phyloP scores from a whole-genome alignment of 371 early-diverging fungal genomes.

The Conidiobolus incongruus region DNA sequence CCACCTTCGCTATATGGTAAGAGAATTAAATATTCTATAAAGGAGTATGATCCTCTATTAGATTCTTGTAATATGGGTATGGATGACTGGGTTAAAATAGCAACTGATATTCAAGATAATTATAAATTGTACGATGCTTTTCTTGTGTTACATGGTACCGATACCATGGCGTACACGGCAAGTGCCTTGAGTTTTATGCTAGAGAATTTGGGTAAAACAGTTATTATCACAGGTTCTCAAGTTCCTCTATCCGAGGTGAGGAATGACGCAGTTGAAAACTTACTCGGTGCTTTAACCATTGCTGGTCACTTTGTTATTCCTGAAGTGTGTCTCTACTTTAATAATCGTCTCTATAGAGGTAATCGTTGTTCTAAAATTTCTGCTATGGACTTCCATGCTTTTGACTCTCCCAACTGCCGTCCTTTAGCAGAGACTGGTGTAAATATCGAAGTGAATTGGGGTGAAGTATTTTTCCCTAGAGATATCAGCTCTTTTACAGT shows the following conservation, averaged over 20 bases:
- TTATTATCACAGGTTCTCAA: slow-evolving; percentile 93
- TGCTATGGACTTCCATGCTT: slow-evolving; percentile 88
- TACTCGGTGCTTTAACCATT: slow-evolving; percentile 71
- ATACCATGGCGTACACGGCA: slow-evolving; percentile 88
- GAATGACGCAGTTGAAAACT: slow-evolving; percentile 91
- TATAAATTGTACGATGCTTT: slow-evolving; percentile 85
- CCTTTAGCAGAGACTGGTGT: slow-evolving; percentile 83
- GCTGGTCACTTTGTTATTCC: slow-evolving; percentile 96
- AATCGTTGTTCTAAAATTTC: slow-evolving; percentile 84
- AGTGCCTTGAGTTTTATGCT: slow-evolving; percentile 90
- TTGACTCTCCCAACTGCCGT: slow-evolving; percentile 82
- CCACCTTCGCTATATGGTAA: slow-evolving; percentile 81
- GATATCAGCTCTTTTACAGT: slow-evolving; percentile 62
- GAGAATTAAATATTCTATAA: slow-evolving; percentile 63
- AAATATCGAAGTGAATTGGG: slow-evolving; percentile 89
- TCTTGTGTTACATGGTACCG: slow-evolving; percentile 82
- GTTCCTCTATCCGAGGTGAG: slow-evolving; percentile 86
- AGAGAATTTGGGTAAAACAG: slow-evolving; percentile 87
- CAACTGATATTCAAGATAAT: slow-evolving; percentile 81
- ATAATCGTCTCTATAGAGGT: slow-evolving; percentile 84
- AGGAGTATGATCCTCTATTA: slow-evolving; percentile 82
- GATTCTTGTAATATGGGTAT: slow-evolving; percentile 90
- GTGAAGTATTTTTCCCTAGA: slow-evolving; percentile 63
- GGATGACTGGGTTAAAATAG: slow-evolving; percentile 89
- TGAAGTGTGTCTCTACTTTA: slow-evolving; percentile 86